Base-by-base conservation (phyloP, 768 basidiomycete genomes). In the Mycena olivaceomarginata region DNA sequence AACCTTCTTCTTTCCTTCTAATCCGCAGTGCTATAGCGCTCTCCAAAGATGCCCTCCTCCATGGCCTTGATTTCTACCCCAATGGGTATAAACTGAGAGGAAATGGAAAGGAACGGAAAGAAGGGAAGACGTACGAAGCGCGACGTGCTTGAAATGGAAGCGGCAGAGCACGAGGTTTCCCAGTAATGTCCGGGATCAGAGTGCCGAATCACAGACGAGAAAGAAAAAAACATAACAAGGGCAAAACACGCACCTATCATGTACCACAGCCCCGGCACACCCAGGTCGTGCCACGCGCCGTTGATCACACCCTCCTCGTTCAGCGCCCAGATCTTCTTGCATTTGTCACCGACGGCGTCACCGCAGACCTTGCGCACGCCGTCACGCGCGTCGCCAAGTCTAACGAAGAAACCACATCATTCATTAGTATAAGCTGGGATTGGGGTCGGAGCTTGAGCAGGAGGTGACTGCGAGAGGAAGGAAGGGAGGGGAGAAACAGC, bases 81-180 rank as follows among this genome's bases (percentile, higher is more conserved):
- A 65, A 18, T n/a, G n/a, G n/a, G n/a, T n/a, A n/a, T n/a, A n/a
- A n/a, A n/a, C n/a, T n/a, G n/a, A n/a, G n/a, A n/a, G 37, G 5
- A 43, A 20, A 46, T 18, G 22, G 37, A 1, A 39, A 39, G 39
- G 16, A 64, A 5, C 18, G 3, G 6, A 4, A 18, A 15, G 59
- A 60, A 39, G 25, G 65, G 25, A 41, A 6, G 10, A 90, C 93
- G 83, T 78, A 95, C 94, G 93, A 51, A 95, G 85, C 0, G 94
- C 93, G 18, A 94, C 66, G 80, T 92, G 92, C 75, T 91, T 93
- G 5, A 94, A 94, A 83, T 93, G 89, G 88, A 94, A 94, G 0
- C 94, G 88, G 74, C 90, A 91, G 77, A 92, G 77, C 0, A 91
- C 91, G 13, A 95, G 82, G 80, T 93, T 94, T 8, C 92, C 90